Conservation (phyloP, 371 early-diverging fungal species). For the Phascolomyces articulosus region DNA sequence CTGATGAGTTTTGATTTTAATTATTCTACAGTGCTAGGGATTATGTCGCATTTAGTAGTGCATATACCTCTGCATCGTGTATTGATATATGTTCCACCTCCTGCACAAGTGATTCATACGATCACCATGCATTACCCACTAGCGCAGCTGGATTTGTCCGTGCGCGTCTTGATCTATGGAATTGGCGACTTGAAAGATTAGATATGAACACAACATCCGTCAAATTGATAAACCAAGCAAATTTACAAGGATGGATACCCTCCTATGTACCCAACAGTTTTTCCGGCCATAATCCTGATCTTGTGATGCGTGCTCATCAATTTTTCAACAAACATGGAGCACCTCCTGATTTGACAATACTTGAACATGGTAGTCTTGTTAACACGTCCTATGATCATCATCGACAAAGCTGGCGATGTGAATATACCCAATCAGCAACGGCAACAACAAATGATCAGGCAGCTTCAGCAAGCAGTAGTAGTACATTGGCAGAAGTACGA, state of each 20-base stretch:
- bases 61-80: constrained; percentile 45
- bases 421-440: constrained; percentile 39
- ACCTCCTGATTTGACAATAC: constrained; percentile 51
- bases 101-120: constrained; percentile 41
- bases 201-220: constrained; percentile 31
- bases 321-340: constrained; percentile 51
- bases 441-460: too few relatives aligned
- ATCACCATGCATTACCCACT: constrained; percentile 42
- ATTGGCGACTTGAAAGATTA: constrained; percentile 49
- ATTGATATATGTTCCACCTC: constrained; percentile 58
- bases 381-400: constrained; percentile 49
- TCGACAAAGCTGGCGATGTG: constrained; percentile 54
- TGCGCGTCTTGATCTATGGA: constrained; percentile 52
- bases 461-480: not conserved
- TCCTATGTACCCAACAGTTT: constrained; percentile 42
- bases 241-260: constrained; percentile 51
- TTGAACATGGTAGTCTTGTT: constrained; percentile 45
- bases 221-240: constrained; percentile 42
- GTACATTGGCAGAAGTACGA: constrained; percentile 44
- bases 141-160: constrained; percentile 46
- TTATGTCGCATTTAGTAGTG: constrained; percentile 50
- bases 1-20: not conserved
- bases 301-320: constrained; percentile 41
- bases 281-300: constrained; percentile 39
- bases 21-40: constrained; percentile 43